Conservation (phyloP, 2,329 filamentous ascomycete species). For the Fusarium duplospermum region DNA sequence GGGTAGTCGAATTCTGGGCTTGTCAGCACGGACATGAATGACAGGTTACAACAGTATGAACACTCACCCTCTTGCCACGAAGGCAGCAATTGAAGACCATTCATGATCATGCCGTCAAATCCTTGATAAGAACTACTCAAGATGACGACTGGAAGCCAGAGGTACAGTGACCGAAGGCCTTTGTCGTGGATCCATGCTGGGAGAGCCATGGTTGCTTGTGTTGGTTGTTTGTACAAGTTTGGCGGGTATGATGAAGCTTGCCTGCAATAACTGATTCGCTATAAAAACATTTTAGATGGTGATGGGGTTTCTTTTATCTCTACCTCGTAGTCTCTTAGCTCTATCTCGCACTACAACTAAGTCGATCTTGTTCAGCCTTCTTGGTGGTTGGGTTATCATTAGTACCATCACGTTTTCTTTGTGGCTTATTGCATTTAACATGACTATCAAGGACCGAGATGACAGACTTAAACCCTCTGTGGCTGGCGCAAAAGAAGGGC, state of each 20-base stretch:
- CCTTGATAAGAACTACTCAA: neutral
- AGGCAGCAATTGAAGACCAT: neutral
- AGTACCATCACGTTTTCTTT: neutral
- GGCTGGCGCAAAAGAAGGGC: neutral
- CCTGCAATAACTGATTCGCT: fast-evolving
- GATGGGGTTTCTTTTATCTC: neutral
- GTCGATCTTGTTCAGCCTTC: neutral
- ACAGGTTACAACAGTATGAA: too few relatives aligned
- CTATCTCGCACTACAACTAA: neutral
- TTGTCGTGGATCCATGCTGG: slow-evolving; percentile 9
- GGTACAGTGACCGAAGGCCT: slow-evolving; percentile 3
- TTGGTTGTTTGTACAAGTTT: neutral
- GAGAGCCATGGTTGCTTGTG: neutral
- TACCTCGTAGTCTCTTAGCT: neutral
- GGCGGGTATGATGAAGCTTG: too few relatives aligned
- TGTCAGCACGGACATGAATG: too few relatives aligned
- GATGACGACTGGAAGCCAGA: slow-evolving; percentile 7
- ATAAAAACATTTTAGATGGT: neutral
- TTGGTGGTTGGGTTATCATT: neutral
- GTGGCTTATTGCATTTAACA: neutral
- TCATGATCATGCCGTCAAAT: neutral
- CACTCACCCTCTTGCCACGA: neutral
- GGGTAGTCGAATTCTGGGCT: neutral
- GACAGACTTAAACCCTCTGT: neutral
- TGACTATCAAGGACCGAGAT: neutral